Evolutionary conservation across 495 filamentous ascomycete species (phyloP).

Genomic region (Penicillium egyptiacum): DNA sequence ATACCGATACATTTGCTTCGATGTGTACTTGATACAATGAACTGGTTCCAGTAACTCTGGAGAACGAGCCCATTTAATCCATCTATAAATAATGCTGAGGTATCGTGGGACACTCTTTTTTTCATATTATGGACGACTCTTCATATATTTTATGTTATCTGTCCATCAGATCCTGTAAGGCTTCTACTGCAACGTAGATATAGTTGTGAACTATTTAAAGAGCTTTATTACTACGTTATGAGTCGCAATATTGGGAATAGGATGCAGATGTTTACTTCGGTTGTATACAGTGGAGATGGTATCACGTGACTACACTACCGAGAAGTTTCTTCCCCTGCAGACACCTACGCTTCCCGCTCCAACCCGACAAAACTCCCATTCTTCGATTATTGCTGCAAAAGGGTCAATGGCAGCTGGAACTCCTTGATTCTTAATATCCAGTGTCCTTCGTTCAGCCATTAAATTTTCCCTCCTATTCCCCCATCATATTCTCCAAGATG

Average conservation of each 20-base stretch:
- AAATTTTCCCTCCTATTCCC: neutral
- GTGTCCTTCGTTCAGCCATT: neutral
- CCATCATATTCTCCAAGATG: slow-evolving; percentile 33
- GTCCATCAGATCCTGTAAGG: neutral
- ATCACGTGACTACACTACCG: slow-evolving; percentile 36
- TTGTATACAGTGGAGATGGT: slow-evolving; percentile 1
- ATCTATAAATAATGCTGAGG: neutral
- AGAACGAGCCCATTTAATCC: neutral
- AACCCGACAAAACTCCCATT: slow-evolving; percentile 12
- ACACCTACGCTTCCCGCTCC: slow-evolving; percentile 16
- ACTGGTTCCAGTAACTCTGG: slow-evolving; percentile 14
- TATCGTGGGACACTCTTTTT: too few species aligned
- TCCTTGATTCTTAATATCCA: slow-evolving; percentile 7
- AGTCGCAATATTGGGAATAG: neutral
- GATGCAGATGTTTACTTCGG: slow-evolving; percentile 1
- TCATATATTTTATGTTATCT: neutral
- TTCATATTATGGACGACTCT: neutral
- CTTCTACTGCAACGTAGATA: neutral
- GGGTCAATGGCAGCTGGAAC: slow-evolving; percentile 12
- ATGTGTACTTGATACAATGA: slow-evolving; percentile 32
- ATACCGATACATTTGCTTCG: slow-evolving; percentile 28
- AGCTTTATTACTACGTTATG: neutral
- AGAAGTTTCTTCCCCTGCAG: slow-evolving; percentile 43
- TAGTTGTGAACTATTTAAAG: too few species aligned
- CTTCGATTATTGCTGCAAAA: slow-evolving; percentile 24